Conservation (phyloP, 371 early-diverging fungal genomes). For the Coemansia sp. region DNA sequence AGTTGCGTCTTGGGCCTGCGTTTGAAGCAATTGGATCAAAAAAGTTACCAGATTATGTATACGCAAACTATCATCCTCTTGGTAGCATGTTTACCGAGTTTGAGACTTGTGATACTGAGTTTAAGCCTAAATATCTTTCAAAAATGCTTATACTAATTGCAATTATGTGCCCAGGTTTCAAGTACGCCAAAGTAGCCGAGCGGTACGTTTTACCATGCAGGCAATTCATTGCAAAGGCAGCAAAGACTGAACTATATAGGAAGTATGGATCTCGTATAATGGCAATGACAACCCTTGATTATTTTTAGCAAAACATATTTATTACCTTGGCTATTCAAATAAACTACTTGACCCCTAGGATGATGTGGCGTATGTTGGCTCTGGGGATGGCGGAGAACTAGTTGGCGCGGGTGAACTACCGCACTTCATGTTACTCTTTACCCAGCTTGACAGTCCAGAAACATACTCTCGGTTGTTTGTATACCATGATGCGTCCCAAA, state of each 20-base stretch:
- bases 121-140: not conserved
- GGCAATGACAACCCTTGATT: not conserved
- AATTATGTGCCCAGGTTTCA: not conserved
- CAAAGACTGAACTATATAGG: not conserved
- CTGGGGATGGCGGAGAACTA: conserved; percentile 11
- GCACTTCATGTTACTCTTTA: conserved; percentile 34
- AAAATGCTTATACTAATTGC: not conserved
- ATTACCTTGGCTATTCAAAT: not conserved
- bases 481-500: conserved; percentile 62
- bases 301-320: not conserved
- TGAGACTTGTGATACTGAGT: not conserved
- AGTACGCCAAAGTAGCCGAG: not conserved
- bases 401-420: not conserved
- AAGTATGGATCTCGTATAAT: not conserved
- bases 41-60: not conserved
- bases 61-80: not conserved
- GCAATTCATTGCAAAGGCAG: not conserved
- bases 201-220: not conserved
- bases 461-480: conserved; percentile 38
- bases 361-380: not conserved
- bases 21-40: not conserved
- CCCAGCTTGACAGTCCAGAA: conserved; percentile 25
- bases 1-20: not conserved
- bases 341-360: not conserved
- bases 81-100: not conserved